These are phyloP conservation scores for Bruguiera parviflora DNA, from an alignment of 345 rosid genomes.

Conservation along the genomic window DNA sequence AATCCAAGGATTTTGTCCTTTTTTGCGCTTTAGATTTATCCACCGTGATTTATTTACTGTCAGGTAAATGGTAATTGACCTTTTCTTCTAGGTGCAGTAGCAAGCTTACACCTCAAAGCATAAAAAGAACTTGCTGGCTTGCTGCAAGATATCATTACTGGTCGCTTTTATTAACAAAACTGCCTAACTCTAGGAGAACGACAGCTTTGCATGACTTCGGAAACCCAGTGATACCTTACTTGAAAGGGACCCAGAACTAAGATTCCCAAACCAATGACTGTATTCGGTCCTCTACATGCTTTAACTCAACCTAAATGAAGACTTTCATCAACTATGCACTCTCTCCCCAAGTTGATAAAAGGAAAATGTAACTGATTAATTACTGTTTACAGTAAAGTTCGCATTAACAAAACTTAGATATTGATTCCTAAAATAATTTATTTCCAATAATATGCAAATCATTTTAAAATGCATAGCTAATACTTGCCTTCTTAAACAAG, in stretches of 20 bases:
- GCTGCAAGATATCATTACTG: neutral
- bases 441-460: neutral
- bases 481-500: slow-evolving; percentile 11
- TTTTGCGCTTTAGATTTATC: neutral
- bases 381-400: neutral
- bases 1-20: neutral
- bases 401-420: neutral
- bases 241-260: neutral
- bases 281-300: neutral
- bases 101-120: neutral
- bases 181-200: neutral
- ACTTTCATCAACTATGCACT: neutral
- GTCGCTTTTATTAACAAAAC: neutral
- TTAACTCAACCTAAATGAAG: neutral
- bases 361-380: slow-evolving; percentile 1
- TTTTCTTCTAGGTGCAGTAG: too few relatives aligned
- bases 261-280: neutral
- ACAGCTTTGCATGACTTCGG: slow-evolving; percentile 1
- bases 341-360: neutral
- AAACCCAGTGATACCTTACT: slow-evolving; percentile 3
- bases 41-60: neutral
- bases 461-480: neutral
- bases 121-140: neutral
- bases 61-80: too few relatives aligned
- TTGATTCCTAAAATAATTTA: neutral